Percentiles rank a stretch among this genome's conserved stretches.
Evolutionary conservation across 495 filamentous ascomycete species (phyloP).

Genomic region (Lasiosphaeris hirsuta): DNA sequence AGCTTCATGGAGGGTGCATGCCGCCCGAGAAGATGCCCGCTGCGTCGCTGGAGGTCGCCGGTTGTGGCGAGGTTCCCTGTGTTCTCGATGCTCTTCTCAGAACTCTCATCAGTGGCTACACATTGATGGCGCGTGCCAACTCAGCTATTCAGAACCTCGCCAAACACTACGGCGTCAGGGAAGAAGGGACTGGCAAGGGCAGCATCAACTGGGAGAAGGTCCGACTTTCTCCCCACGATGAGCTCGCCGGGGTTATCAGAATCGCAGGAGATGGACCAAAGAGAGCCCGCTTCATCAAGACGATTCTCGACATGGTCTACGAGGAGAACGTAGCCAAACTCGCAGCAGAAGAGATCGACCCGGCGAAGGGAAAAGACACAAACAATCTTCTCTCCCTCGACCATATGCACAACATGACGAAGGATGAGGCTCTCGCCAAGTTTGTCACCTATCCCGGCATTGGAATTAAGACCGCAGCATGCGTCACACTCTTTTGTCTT

Average conservation of each 20-base stretch:
- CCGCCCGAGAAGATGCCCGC: slow-evolving; percentile 66
- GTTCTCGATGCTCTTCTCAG: slow-evolving; percentile 85
- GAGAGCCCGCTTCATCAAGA: slow-evolving; percentile 68
- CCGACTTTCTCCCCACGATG: slow-evolving; percentile 55
- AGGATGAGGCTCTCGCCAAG: slow-evolving; percentile 67
- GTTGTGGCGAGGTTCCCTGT: slow-evolving; percentile 91
- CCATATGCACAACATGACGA: slow-evolving; percentile 65
- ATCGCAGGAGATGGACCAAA: slow-evolving; percentile 69
- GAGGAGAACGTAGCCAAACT: slow-evolving; percentile 53
- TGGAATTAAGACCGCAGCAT: slow-evolving; percentile 88
- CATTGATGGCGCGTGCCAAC: slow-evolving; percentile 62
- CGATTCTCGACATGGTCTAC: slow-evolving; percentile 75
- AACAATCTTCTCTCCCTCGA: slow-evolving; percentile 60
- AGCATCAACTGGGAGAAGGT: slow-evolving; percentile 88
- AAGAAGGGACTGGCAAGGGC: slow-evolving; percentile 49
- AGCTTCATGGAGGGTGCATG: slow-evolving; percentile 61
- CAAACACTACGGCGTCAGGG: slow-evolving; percentile 57
- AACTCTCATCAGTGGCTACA: slow-evolving; percentile 75
- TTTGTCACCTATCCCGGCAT: slow-evolving; percentile 79
- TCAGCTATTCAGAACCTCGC: slow-evolving; percentile 70
- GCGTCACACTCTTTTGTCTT: slow-evolving; percentile 78
- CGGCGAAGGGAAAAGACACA: not conserved
- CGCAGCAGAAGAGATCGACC: not conserved
- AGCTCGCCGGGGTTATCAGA: slow-evolving; percentile 71
- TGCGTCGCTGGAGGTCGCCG: slow-evolving; percentile 75